Conservation (phyloP, 352 stramenopile genomes). For the Phytophthora pseudosyringae region DNA sequence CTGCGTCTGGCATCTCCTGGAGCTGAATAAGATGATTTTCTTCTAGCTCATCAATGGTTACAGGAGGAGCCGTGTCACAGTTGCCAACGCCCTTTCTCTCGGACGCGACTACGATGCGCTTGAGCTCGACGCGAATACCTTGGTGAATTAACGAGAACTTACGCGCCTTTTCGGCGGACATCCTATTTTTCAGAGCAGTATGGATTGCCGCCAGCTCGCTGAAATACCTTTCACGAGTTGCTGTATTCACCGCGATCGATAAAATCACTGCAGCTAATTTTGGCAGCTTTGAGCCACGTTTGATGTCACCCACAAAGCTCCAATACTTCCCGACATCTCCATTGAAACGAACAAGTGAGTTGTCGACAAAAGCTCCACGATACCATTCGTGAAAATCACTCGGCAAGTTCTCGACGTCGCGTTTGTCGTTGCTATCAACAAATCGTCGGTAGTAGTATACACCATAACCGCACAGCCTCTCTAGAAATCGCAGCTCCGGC, state of each 20-base stretch:
- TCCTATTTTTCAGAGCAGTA: neutral
- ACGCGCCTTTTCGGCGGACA: neutral
- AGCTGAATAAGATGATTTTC: too few species aligned
- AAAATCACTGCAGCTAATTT: constrained; percentile 4
- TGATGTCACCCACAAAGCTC: neutral
- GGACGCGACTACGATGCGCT: too few species aligned
- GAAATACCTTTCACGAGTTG: constrained; percentile 20
- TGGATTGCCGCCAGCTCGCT: constrained; percentile 10
- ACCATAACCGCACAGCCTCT: constrained; percentile 6
- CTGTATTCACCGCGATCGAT: constrained; percentile 17
- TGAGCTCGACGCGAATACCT: neutral
- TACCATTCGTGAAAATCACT: constrained; percentile 10
- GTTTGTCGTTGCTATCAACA: neutral
- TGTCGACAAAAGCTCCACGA: constrained; percentile 4
- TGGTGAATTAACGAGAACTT: constrained; percentile 3
- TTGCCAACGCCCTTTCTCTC: too few species aligned
- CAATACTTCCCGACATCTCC: constrained; percentile 10
- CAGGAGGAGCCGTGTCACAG: too few species aligned
- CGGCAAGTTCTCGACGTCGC: neutral
- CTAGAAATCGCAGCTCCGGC: neutral
- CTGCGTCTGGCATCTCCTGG: too few species aligned
- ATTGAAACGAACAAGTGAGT: neutral
- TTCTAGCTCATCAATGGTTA: too few species aligned
- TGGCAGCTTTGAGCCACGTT: constrained; percentile 5
- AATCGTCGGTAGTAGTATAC: constrained; percentile 17